Evolutionary conservation across 345 rosid genomes (phyloP).

Genomic region (Eucalyptus polybractea): DNA sequence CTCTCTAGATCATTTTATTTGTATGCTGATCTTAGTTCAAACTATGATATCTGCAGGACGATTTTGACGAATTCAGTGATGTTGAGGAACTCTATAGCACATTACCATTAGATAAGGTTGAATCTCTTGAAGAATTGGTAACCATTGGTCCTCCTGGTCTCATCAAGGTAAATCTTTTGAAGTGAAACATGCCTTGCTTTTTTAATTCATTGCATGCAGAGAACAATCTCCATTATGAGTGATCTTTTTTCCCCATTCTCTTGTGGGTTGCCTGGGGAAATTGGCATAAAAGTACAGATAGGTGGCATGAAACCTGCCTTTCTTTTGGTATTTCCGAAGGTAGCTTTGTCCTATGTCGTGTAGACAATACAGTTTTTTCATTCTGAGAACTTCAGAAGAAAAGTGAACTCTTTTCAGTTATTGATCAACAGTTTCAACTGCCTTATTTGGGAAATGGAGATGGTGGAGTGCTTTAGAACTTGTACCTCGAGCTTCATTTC

Average conservation of each 20-base stretch:
- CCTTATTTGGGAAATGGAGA: not conserved
- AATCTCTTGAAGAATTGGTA: constrained; percentile 93
- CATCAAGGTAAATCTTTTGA: constrained; percentile 40
- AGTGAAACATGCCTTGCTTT: not conserved
- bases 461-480: not conserved
- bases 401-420: not conserved
- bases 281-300: not conserved
- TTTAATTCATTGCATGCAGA: not conserved
- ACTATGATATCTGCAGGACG: constrained; percentile 41
- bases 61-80: constrained; percentile 85
- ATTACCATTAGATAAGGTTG: constrained; percentile 83
- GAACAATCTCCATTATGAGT: not conserved
- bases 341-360: not conserved
- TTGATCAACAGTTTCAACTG: not conserved
- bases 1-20: not conserved
- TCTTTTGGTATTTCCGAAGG: not conserved
- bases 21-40: not conserved
- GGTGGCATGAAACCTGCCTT: not conserved
- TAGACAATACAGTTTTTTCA: not conserved
- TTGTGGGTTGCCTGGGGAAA: not conserved
- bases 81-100: constrained; percentile 85
- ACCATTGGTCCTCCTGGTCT: constrained; percentile 62
- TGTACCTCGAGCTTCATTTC: not conserved
- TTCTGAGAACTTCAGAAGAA: not conserved
- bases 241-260: not conserved